These are phyloP conservation scores for Beauveria brongniartii DNA, from an alignment of 2,329 filamentous ascomycete species.

Conservation along the genomic window DNA sequence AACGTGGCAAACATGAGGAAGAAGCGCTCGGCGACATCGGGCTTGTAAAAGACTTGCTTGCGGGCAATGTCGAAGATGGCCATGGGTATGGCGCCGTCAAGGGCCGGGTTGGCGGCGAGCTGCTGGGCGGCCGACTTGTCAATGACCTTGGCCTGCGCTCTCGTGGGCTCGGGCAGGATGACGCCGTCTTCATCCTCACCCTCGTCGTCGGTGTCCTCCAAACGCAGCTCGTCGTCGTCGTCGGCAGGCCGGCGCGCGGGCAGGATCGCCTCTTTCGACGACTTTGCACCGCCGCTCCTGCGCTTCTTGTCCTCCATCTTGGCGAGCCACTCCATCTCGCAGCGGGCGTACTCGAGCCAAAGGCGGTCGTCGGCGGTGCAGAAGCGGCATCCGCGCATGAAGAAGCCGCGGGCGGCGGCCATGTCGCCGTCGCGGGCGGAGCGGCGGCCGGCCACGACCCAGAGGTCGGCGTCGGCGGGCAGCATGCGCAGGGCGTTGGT, in stretches of 20 bases:
- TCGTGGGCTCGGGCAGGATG: slow-evolving; percentile 37
- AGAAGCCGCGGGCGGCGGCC: slow-evolving; percentile 73
- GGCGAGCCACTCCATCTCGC: slow-evolving; percentile 87
- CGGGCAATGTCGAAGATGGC: slow-evolving; percentile 84
- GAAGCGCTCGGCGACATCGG: slow-evolving; percentile 62
- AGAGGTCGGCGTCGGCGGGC: slow-evolving; percentile 73
- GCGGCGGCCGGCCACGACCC: slow-evolving; percentile 75
- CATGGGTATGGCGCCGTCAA: slow-evolving; percentile 87
- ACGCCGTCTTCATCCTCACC: slow-evolving; percentile 33
- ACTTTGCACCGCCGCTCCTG: slow-evolving; percentile 40
- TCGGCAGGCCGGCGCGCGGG: slow-evolving; percentile 33
- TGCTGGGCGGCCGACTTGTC: slow-evolving; percentile 37
- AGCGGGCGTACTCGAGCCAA: slow-evolving; percentile 84
- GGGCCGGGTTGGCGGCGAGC: slow-evolving; percentile 64
- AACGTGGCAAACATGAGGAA: slow-evolving; percentile 74
- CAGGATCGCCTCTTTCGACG: slow-evolving; percentile 40
- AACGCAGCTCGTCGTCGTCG: slow-evolving; percentile 38
- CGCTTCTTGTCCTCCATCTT: slow-evolving; percentile 66
- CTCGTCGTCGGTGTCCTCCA: slow-evolving; percentile 36
- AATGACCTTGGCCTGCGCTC: slow-evolving; percentile 34
- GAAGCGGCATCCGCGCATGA: slow-evolving; percentile 83
- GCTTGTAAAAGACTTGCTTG: slow-evolving; percentile 64
- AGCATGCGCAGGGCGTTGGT: slow-evolving; percentile 73
- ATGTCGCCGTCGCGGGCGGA: slow-evolving; percentile 80
- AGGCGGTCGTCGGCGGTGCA: slow-evolving; percentile 66